These are phyloP conservation scores for Ehretia macrophylla DNA, from an alignment of 257 asterid species.

Conservation along the genomic window DNA sequence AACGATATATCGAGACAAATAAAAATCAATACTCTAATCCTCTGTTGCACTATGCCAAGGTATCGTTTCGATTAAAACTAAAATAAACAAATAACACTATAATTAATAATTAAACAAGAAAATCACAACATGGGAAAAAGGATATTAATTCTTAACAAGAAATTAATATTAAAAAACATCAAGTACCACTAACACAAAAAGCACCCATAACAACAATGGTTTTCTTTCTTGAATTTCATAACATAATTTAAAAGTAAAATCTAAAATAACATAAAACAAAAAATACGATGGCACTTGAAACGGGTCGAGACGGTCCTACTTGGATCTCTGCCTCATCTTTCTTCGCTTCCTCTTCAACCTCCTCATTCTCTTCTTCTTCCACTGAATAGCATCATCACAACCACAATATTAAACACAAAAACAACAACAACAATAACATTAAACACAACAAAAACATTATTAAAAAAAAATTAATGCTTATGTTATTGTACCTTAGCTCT, in stretches of 20 bases:
- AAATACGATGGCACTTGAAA: background rate
- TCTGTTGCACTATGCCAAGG: too few species aligned
- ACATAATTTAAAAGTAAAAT: background rate
- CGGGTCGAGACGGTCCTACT: constrained; percentile 15
- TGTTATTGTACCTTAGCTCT: constrained; percentile 13
- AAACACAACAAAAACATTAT: background rate
- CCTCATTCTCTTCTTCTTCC: constrained; percentile 70
- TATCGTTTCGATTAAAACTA: too few species aligned
- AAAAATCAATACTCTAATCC: too few species aligned
- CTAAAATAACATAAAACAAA: background rate
- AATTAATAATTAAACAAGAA: too few species aligned
- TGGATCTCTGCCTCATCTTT: constrained; percentile 60
- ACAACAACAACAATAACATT: background rate
- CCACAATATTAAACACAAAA: background rate
- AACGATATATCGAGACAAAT: too few species aligned
- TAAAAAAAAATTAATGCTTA: background rate
- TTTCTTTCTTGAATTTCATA: background rate
- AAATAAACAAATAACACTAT: too few species aligned
- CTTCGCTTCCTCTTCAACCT: constrained; percentile 60
- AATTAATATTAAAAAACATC: background rate
- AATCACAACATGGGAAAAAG: background rate
- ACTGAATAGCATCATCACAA: constrained; percentile 18
- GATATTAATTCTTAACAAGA: background rate
- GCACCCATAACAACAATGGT: background rate
- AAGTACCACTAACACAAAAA: background rate